Conservation (phyloP, 768 basidiomycete genomes). For the Leucocoprinus sp. region DNA sequence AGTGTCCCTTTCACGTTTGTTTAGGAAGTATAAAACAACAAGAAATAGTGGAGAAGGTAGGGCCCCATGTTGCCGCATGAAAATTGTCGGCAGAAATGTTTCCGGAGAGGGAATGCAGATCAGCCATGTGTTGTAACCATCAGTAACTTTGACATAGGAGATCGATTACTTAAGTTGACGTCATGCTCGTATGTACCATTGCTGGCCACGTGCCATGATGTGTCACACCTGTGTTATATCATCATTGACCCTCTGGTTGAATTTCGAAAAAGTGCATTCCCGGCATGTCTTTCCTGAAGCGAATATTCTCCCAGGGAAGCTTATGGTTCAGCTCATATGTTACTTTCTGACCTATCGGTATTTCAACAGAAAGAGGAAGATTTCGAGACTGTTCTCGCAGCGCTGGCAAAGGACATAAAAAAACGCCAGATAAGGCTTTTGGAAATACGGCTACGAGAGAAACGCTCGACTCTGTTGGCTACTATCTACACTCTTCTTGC, state of each 20-base stretch:
- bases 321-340: neutral
- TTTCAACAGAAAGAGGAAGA: slow-evolving; percentile 54
- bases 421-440: slow-evolving; percentile 67
- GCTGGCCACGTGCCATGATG: slow-evolving; percentile 2
- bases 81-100: too few species aligned
- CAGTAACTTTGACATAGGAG: too few species aligned
- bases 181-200: too few species aligned
- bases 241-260: too few species aligned
- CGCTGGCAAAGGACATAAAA: slow-evolving; percentile 60
- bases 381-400: slow-evolving; percentile 66
- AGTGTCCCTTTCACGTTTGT: too few species aligned
- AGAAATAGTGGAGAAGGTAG: too few species aligned
- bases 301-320: slow-evolving; percentile 25
- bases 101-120: too few species aligned
- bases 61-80: too few species aligned
- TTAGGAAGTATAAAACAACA: too few species aligned
- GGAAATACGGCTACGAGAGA: slow-evolving; percentile 81
- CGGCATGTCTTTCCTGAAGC: slow-evolving; percentile 21
- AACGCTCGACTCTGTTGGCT: slow-evolving; percentile 65
- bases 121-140: too few species aligned
- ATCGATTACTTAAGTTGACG: too few species aligned
- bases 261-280: neutral
- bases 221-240: slow-evolving; percentile 1
- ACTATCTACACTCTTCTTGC: slow-evolving; percentile 70
- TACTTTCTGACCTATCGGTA: neutral